Base-by-base conservation (phyloP, 257 asterid species). In the Primulina eburnea region DNA sequence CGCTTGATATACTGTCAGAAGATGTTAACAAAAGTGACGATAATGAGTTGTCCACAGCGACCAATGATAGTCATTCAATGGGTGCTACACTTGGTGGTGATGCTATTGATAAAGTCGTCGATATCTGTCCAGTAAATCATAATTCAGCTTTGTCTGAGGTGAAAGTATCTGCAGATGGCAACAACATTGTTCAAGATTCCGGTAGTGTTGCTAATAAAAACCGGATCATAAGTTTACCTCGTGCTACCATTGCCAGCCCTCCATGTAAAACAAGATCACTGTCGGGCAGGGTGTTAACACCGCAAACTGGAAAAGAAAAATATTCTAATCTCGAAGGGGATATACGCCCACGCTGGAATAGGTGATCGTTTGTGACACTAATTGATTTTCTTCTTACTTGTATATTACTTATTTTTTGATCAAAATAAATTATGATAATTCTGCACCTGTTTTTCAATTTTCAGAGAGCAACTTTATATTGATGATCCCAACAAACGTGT, bases 211-310 rank as follows among this genome's bases (percentile, higher is more conserved):
- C 83, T 69, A 85, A 73, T 60, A 85, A 83, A 77, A 88, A 97
- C 80, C 94, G 98, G 65, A 89, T 93, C 66, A 93, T 93, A 73
- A 83, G 71, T 73, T 87, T 90, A 71, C 84, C 97, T 37, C 89
- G 95, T 68, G 82, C 88, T 62, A 78, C 92, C 60, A 70, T 38
- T 53, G 72, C 50, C 56, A 66, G 84, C 29, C 63, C 85, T 69
- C 84, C 92, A 40, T 64, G 73, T 75, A 86, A 78, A 75, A 59
- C 87, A 60, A 81, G 82, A 81, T 58, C 84, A 56, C 55, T 86
- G 60, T 76, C 87, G 1, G 84, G 78, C 77, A 84, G 85, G 73
- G 71, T 80, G 60, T 70, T 78, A 64, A 29, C 84, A 20, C 75
- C 88, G 26, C 73, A 88, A 80, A 78, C 75, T 78, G 97, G 90